Evolutionary conservation across 2,329 filamentous ascomycete species (phyloP), one percentile per base, ranked within the genome.

Genomic region (Fonsecaea multimorphosa): DNA sequence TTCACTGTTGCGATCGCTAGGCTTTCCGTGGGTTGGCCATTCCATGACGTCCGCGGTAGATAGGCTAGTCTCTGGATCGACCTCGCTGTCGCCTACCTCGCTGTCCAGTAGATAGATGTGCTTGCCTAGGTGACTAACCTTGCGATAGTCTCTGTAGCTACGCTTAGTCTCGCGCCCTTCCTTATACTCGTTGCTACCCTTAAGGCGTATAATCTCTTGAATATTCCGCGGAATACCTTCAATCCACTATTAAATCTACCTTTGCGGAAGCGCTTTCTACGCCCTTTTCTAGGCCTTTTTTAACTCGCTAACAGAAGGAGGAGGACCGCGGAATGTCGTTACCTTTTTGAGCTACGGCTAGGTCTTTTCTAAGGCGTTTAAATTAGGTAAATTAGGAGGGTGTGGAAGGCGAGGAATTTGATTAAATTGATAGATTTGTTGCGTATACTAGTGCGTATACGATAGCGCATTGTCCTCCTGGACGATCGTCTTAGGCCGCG

Each of bases 141-240:
- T 53, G 3, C 58, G 24, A 2, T 29, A 31, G 14, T 46, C 58
- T 34, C 46, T 19, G 24, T 61, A 61, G 16, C 31, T 46, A 8
- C 58, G 29, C 32, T 27, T 61, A 2, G 31, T 61, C 2, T 38
- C 46, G 2, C 58, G 24, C 1, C 60, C 60, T 38, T 73, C 69
- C 36, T 63, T 60, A 64, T 72, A 73, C 58, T 71, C 64, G 61
- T 73, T 73, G 16, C 67, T 66, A 12, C 71, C 71, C 51, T 73
- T 66, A n/a, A 71, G 54, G 7, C 36, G 24, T 52, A 71, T 71
- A 31, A 73, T 66, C 61, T 72, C 22, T 44, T 71, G 14, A 56
- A 73, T 72, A 68, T 72, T 56, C 14, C 57, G 14, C 44, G 58
- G 58, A 64, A 72, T 70, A 19, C 66, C 54, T 36, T 71, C 57